Base-by-base conservation (phyloP, 208 protist species). In the Acanthamoeba divionensis region DNA sequence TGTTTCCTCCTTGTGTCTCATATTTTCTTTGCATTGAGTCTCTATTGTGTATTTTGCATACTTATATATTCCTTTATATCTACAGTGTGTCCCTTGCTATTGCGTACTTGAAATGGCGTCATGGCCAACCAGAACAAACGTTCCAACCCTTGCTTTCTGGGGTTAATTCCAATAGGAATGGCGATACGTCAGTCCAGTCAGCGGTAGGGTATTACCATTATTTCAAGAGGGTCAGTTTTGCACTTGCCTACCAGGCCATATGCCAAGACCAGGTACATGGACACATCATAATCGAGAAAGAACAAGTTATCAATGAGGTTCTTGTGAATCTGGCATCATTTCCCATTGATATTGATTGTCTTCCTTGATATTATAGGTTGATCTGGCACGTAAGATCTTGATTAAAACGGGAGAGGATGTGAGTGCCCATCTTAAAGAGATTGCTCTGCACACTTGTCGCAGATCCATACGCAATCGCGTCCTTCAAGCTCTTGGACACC, bases 251-350 rank as follows among this genome's bases (percentile, higher is more conserved):
- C 18, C 41, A 83, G 45, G 73, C 73, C 31, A 52, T 83, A 29
- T 83, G 73, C 50, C 47, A 83, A 26, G 73, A 83, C 18, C 73
- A 83, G 26, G 47, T 83, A 21, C 29, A 38, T 71, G 29, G 21
- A 6, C 55, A 4, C 31, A 18, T 67, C 18, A n/a, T 67, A 10
- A n/a, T n/a, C n/a, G n/a, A n/a, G n/a, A n/a, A n/a, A n/a, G n/a
- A n/a, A n/a, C n/a, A n/a, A n/a, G n/a, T n/a, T n/a, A n/a, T n/a
- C n/a, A n/a, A n/a, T n/a, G n/a, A n/a, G n/a, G n/a, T n/a, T 67
- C 8, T 67, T 10, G 13, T 67, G 62, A 67, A 12, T 24, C 12
- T 24, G 13, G 62, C 8, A 8, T 18, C 10, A 9, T 18, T 7
- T 41, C 62, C 12, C 9, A 18, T 38, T 10, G 13, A 24, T 38